A percentile compares a stretch with the other conserved stretches of the same genome.
Conservation (phyloP, 768 basidiomycete species). For the Lactarius trivialis region DNA sequence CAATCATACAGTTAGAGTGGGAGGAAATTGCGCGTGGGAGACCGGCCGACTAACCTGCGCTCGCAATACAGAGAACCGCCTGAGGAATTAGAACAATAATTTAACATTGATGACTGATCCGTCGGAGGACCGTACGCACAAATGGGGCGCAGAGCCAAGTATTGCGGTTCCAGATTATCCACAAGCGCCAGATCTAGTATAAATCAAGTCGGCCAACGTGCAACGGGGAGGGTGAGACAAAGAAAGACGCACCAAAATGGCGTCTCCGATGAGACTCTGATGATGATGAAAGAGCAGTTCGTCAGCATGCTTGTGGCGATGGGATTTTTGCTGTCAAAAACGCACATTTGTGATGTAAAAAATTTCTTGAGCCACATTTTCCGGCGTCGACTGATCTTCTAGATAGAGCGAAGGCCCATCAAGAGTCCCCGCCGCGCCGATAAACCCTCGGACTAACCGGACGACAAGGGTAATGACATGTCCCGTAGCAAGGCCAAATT, state of each 20-base stretch:
- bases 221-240: not conserved
- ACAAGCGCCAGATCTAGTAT: conserved; percentile 18
- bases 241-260: conserved; percentile 6
- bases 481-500: conserved; percentile 13
- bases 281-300: not conserved
- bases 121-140: not conserved
- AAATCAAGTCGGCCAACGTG: not conserved
- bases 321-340: not conserved
- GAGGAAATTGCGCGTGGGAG: not conserved
- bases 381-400: conserved; percentile 2
- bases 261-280: conserved; percentile 16
- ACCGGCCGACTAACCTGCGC: not conserved
- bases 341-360: conserved; percentile 15
- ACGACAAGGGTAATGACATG: conserved; percentile 10
- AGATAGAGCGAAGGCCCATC: not conserved
- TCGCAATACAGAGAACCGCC: not conserved
- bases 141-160: conserved; percentile 4
- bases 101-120: not conserved
- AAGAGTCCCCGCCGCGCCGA: not conserved
- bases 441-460: conserved; percentile 5
- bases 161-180: conserved; percentile 17
- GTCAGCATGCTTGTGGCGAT: not conserved
- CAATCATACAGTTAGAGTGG: not conserved
- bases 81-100: not conserved
- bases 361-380: conserved; percentile 1